Conservation (phyloP, 2,329 filamentous ascomycete genomes). For the Incumbomyces lentus region DNA sequence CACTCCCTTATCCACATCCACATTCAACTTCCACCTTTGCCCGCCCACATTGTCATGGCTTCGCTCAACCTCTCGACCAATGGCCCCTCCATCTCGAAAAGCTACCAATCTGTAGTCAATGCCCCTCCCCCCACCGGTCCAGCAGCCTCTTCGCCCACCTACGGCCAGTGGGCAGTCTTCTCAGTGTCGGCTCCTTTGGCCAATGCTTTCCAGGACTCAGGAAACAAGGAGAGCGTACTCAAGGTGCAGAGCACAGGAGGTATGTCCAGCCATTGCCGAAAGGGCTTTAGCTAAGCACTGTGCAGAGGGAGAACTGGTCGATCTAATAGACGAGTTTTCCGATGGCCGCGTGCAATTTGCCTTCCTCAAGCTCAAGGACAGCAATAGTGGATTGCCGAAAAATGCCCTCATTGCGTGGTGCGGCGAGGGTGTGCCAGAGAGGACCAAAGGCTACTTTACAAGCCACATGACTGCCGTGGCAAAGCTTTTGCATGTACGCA, state of each 20-base stretch:
- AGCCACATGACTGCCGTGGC: conserved; percentile 83
- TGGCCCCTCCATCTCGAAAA: conserved; percentile 68
- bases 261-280: conserved; percentile 31
- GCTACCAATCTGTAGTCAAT: conserved; percentile 60
- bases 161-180: conserved; percentile 88
- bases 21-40: no score
- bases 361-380: conserved; percentile 91
- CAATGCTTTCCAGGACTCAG: conserved; percentile 83
- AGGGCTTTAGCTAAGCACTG: conserved; percentile 20
- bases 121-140: conserved; percentile 46
- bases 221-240: conserved; percentile 81
- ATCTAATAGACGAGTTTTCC: conserved; percentile 90
- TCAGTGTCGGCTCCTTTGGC: conserved; percentile 83
- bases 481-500: conserved; percentile 69
- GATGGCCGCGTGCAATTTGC: conserved; percentile 96
- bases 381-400: conserved; percentile 82
- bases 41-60: conserved; percentile 47
- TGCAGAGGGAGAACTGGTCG: conserved; percentile 76
- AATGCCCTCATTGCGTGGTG: conserved; percentile 93
- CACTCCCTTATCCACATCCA: no score
- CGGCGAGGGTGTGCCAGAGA: conserved; percentile 92
- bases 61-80: conserved; percentile 71
- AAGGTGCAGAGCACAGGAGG: conserved; percentile 90
- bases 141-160: conserved; percentile 62
- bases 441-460: conserved; percentile 97